Evolutionary conservation across 176 grass and related monocot species (phyloP).

Genomic region (Aegilops umbellulata): DNA sequence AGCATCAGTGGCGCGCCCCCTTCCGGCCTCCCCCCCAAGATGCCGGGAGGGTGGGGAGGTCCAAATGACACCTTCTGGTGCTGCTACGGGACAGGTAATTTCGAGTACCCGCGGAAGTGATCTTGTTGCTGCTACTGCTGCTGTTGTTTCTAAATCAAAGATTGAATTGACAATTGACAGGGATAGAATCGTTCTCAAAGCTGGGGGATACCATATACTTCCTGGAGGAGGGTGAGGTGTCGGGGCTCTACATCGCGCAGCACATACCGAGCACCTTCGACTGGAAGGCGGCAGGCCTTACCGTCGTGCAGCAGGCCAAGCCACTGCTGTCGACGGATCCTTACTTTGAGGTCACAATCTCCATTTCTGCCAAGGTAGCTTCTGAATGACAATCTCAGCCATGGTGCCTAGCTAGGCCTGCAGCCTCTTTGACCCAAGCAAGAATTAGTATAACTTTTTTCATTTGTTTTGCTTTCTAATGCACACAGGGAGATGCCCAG

Average conservation of each 20-base stretch:
- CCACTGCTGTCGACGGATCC: constrained; percentile 50
- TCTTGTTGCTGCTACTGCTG: not conserved
- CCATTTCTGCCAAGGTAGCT: constrained; percentile 51
- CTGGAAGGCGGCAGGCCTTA: constrained; percentile 59
- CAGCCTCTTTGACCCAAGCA: not conserved
- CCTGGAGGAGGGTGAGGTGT: constrained; percentile 53
- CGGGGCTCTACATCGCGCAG: constrained; percentile 72
- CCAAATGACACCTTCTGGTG: constrained; percentile 91
- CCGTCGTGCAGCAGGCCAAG: constrained; percentile 47
- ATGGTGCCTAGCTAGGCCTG: not conserved
- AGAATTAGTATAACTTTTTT: not conserved
- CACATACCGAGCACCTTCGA: constrained; percentile 72
- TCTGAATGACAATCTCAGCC: not conserved
- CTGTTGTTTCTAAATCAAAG: not conserved
- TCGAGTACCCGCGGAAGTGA: not conserved
- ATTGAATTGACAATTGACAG: constrained; percentile 23
- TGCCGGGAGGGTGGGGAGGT: constrained; percentile 71
- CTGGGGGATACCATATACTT: constrained; percentile 93
- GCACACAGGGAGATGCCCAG: constrained; percentile 36
- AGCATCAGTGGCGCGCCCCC: constrained; percentile 33
- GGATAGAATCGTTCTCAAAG: constrained; percentile 93
- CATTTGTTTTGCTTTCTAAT: not conserved
- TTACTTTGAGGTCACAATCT: constrained; percentile 51
- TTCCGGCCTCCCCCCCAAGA: constrained; percentile 38
- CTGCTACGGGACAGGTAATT: constrained; percentile 85